Base-by-base conservation (phyloP, 1,284 basidiomycete genomes). In the Stygiomarasmius scandens region DNA sequence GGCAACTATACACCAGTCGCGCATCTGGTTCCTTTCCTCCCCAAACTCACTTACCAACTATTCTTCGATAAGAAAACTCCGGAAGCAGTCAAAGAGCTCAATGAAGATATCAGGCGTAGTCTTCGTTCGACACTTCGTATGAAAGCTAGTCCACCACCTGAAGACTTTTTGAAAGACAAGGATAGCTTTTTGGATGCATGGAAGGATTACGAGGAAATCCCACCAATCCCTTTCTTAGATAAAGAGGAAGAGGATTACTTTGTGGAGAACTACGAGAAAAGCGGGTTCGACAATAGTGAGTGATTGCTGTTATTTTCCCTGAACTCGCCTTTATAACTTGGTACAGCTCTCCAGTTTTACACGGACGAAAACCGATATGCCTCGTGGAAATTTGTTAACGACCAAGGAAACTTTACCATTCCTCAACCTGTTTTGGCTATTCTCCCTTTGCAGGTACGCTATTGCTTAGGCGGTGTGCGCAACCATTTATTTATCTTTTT, bases 231-330 rank as follows among this genome's bases (percentile, higher is more conserved):
- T 0, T 89, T 84, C 70, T 78, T 89, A 46, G 76, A 77, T 0
- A 49, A 65, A 0, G 75, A 78, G 23, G 85, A 89, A 69, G 89
- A 90, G 64, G 80, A 85, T 58, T 90, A 89, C 64, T 81, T 87
- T 58, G 78, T 88, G 0, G 76, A 85, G 49, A 80, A 85, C 61
- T 89, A 82, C 61, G 65, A 63, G 27, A 72, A 74, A 10, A 84
- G 85, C 61, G 80, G 82, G 0, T 89, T 89, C 64, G 71, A 76
- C 52, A 70, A 84, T 58, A 86, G 88, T 89, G 63, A 22, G 85
- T 76, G n/a, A n/a, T 34, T 34, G 32, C 32, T 34, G 32, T 16
- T 32, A 10, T 20, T 10, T 32, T 44, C 52, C 22, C 38, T 32
- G 27, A 44, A 23, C 16, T 20, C 25, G 48, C 20, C 25, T 49